These are phyloP conservation scores for Nakazawaea wickerhamii DNA, from an alignment of 805 yeast species.

Conservation along the genomic window DNA sequence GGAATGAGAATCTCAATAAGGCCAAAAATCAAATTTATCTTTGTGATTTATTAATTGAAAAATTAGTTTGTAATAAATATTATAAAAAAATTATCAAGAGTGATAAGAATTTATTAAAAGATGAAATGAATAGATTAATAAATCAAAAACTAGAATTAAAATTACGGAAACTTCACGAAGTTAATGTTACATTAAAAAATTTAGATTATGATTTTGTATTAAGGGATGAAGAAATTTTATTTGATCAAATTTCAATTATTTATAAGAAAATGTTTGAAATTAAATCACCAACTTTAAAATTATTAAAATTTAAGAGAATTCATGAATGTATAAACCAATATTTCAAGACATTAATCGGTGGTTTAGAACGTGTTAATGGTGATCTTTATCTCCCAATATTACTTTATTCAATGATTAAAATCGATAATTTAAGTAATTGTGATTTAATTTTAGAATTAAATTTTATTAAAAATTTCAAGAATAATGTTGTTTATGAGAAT, in stretches of 20 bases:
- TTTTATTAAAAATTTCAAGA: constrained; percentile 28
- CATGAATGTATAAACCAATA: constrained; percentile 25
- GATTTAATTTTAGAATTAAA: constrained; percentile 26
- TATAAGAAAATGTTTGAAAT: constrained; percentile 27
- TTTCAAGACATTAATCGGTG: too few relatives aligned
- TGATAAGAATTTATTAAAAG: constrained; percentile 22
- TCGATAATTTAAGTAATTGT: constrained; percentile 23
- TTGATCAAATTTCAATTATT: constrained; percentile 21
- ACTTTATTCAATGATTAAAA: constrained; percentile 27
- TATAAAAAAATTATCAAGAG: constrained; percentile 30
- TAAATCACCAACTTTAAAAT: constrained; percentile 29
- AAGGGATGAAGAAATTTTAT: constrained; percentile 21
- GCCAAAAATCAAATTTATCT: constrained; percentile 18
- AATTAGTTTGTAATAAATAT: constrained; percentile 28
- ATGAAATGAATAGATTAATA: constrained; percentile 24
- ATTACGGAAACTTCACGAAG: constrained; percentile 20
- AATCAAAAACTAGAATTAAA: constrained; percentile 23
- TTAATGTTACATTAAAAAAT: constrained; percentile 20
- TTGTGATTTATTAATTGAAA: constrained; percentile 26
- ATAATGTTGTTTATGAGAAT: constrained; percentile 21
- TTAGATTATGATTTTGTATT: constrained; percentile 25
- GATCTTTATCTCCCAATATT: constrained; percentile 30
- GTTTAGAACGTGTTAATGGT: too few relatives aligned
- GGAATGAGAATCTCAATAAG: constrained; percentile 6
- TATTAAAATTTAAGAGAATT: constrained; percentile 24